These are phyloP conservation scores for Tuber umbilicatum DNA, from an alignment of 495 filamentous ascomycete species.

Conservation along the genomic window DNA sequence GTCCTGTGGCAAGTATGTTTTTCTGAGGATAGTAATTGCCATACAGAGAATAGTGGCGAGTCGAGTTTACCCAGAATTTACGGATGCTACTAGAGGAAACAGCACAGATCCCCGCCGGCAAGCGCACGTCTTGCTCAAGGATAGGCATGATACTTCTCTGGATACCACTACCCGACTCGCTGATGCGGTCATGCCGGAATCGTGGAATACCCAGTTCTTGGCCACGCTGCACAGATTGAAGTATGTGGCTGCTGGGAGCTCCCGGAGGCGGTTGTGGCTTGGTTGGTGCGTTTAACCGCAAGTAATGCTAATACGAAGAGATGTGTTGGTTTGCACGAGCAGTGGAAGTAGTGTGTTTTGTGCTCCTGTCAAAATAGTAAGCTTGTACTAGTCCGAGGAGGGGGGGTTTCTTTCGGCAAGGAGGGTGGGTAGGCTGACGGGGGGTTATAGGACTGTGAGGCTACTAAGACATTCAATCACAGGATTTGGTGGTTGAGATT, in stretches of 20 bases:
- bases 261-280: slow-evolving; percentile 27
- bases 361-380: slow-evolving; percentile 33
- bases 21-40: too few relatives aligned
- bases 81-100: slow-evolving; percentile 40
- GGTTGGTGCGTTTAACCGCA: slow-evolving; percentile 33
- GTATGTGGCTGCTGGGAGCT: slow-evolving; percentile 20
- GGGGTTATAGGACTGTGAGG: slow-evolving; percentile 16
- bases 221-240: slow-evolving; percentile 34
- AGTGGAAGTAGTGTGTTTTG: slow-evolving; percentile 28
- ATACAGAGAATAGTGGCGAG: too few relatives aligned
- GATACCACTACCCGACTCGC: slow-evolving; percentile 30
- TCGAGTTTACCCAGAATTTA: too few relatives aligned
- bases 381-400: too few relatives aligned
- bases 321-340: slow-evolving; percentile 19
- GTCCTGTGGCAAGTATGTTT: too few relatives aligned
- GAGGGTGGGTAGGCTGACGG: not conserved
- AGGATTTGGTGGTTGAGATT: not conserved
- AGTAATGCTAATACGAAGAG: not conserved
- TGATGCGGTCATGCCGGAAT: slow-evolving; percentile 29
- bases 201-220: slow-evolving; percentile 23
- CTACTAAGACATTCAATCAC: not conserved
- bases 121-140: slow-evolving; percentile 32
- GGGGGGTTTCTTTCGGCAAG: not conserved
- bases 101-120: slow-evolving; percentile 38
- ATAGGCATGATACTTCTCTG: slow-evolving; percentile 37